Evolutionary conservation across 331 rosid species (phyloP), one percentile per base, ranked within the genome.

Genomic region (Stylosanthes scabra): DNA sequence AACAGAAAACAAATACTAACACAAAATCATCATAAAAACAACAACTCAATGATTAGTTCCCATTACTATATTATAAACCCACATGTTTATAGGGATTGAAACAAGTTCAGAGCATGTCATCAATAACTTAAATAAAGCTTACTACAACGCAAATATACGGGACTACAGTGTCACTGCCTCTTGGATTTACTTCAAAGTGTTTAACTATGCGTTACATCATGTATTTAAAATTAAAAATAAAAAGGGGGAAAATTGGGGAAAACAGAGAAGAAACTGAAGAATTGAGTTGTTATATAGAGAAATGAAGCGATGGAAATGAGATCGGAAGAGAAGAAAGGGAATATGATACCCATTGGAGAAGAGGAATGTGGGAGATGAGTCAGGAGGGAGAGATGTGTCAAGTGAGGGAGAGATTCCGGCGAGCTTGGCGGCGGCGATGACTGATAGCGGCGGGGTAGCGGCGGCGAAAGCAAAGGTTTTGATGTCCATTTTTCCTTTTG

Each of bases 351-450:
- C 99, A 72, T 86, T 39, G 37, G 90, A 78, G 77, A 90, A 85
- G 63, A 76, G 69, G 29, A 88, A 80, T 4, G 77, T 16, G 3
- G 95, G 91, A 64, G 84, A 42, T 55, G 93, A 86, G 16, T 83
- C 90, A 1, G 98, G 59, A 60, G 88, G 37, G 8, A 78, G 86
- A 16, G 96, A 88, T 44, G 90, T 3, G 15, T 91, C 93, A 11
- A 78, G 41, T 11, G 85, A 74, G 7, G 75, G 79, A 34, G 88
- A 47, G 25, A 90, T 14, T 2, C 86, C 86, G 44, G 91, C 87
- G 54, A 95, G 66, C 77, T 84, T 95, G 15, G 92, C 84, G 5
- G 97, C 96, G 47, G 84, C 87, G 46, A 95, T 82, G 16, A 88
- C 88, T 12, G 96, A 61, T 14, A 92, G 74, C 8, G 99, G 97